Evolutionary conservation across 768 basidiomycete species (phyloP), one percentile per base, ranked within the genome.

Genomic region (Leucocoprinus sp.): DNA sequence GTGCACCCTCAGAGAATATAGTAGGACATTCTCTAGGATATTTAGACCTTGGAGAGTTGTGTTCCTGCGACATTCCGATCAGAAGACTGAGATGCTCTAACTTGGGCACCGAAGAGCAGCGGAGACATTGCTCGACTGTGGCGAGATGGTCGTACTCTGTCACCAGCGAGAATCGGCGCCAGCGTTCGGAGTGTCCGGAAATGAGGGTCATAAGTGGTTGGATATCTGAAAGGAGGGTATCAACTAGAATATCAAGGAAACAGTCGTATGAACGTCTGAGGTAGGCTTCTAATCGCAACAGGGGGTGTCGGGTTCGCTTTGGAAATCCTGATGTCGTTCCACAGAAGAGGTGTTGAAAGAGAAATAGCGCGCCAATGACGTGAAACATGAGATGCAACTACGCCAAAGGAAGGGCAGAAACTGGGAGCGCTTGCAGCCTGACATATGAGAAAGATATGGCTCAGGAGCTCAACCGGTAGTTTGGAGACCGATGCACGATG

Each of bases 331-430:
- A 75, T 64, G 24, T 53, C 57, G 29, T 62, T 67, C 76, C 76
- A 78, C 1, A 76, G 55, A 3, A 68, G 55, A 3, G 71, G 68
- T 0, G 65, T 71, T 9, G 56, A 55, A 26, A 71, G 52, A 8
- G 66, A 64, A 9, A 71, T 47, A 9, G 59, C 52, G 15, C 74
- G 64, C 73, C 74, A 78, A 29, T 57, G 58, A 26, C 57, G 57
- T 4, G 68, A 76, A 2, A 76, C 71, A 38, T 70, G 71, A 0
- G 74, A 71, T 8, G 65, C 64, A 1, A 60, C 48, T 6, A 76
- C 57, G 42, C 67, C 64, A 36, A 68, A 68, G 0, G 52, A 51
- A 17, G 39, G 37, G 11, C 49, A 45, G 4, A 44, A 43, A 23
- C 45, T 52, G 4, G 45, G 43, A 5, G 39, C n/a, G 11, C 46